Evolutionary conservation across 2,329 filamentous ascomycete genomes (phyloP), one percentile per base, ranked within the genome.

Genomic region (Paraconiothyrium brasiliense): DNA sequence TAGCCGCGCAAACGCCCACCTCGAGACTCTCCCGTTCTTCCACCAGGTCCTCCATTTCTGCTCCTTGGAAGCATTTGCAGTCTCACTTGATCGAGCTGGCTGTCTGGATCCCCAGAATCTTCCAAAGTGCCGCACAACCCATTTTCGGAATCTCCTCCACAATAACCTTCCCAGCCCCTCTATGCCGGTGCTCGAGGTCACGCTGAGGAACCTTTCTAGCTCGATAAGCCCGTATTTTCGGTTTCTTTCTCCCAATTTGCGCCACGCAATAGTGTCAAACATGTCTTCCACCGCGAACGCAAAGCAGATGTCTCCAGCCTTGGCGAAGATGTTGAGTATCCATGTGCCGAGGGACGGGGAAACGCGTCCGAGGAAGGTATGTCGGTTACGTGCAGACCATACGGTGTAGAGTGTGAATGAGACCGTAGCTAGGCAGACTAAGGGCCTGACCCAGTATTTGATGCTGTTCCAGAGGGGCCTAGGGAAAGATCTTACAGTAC

Each of bases 301-400:
- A 34, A 67, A 67, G 9, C 47, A 41, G 32, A 69, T 62, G 47
- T 69, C 67, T 10, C 61, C 64, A n/a, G 54, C 59, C 58, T 69
- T 69, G 35, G 64, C 60, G 3, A 69, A 48, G 2, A 69, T 39
- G 24, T 48, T 57, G 24, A 69, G 58, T 14, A 69, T 43, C 67
- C 65, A 69, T n/a, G 56, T 68, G 7, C 64, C 66, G n/a, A 59
- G 30, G 7, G 27, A 24, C n/a, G 49, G 14, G 13, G 24, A 20
- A 1, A 48, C 41, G 39, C 30, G 35, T 9, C 39, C 49, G 11
- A 59, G 57, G 30, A 41, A 32, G 14, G 30, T 34, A 30, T 59
- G 16, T 20, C 39, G 48, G 16, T 24, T 20, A 10, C 32, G 32
- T 22, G 48, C 32, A 13, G 41, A 20, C 51, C 37, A 46, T n/a